These are phyloP conservation scores for Thielaviopsis ethacetica DNA, from an alignment of 2,329 filamentous ascomycete species.

Conservation along the genomic window DNA sequence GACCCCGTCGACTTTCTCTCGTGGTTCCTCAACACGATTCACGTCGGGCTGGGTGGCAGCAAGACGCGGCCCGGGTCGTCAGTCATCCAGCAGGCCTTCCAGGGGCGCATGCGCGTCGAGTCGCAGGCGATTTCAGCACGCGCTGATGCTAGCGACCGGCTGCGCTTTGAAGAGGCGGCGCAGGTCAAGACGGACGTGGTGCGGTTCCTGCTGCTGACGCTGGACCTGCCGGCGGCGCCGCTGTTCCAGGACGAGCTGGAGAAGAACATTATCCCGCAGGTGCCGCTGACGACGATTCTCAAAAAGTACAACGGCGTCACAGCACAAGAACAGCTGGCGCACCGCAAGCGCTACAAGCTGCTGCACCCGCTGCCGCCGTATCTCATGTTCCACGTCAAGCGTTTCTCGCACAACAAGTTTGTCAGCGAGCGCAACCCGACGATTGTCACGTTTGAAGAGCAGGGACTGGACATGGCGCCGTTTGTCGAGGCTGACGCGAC, in stretches of 20 bases:
- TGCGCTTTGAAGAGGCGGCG: conserved; percentile 85
- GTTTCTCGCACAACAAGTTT: conserved; percentile 94
- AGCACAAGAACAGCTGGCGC: conserved; percentile 76
- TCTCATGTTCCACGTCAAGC: conserved; percentile 88
- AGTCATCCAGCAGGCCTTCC: conserved; percentile 84
- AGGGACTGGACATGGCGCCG: conserved; percentile 67
- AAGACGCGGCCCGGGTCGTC: conserved; percentile 71
- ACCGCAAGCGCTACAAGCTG: conserved; percentile 76
- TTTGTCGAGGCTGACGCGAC: conserved; percentile 79
- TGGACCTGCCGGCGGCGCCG: conserved; percentile 81
- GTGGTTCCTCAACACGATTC: conserved; percentile 95
- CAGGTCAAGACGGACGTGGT: conserved; percentile 60
- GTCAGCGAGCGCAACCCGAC: conserved; percentile 91
- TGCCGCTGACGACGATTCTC: conserved; percentile 67
- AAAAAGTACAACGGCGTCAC: conserved; percentile 83
- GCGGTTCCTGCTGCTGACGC: conserved; percentile 79
- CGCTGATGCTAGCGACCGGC: conserved; percentile 68
- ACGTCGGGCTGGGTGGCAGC: conserved; percentile 77
- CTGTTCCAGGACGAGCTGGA: conserved; percentile 92
- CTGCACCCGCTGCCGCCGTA: conserved; percentile 83
- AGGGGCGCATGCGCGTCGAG: conserved; percentile 81
- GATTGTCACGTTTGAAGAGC: conserved; percentile 87
- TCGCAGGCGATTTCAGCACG: conserved; percentile 87
- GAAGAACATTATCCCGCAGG: conserved; percentile 90
- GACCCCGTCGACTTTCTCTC: conserved; percentile 93